Evolutionary conservation across 106 monocot species (phyloP).

Genomic region (Alisma plantagoaquatica): DNA sequence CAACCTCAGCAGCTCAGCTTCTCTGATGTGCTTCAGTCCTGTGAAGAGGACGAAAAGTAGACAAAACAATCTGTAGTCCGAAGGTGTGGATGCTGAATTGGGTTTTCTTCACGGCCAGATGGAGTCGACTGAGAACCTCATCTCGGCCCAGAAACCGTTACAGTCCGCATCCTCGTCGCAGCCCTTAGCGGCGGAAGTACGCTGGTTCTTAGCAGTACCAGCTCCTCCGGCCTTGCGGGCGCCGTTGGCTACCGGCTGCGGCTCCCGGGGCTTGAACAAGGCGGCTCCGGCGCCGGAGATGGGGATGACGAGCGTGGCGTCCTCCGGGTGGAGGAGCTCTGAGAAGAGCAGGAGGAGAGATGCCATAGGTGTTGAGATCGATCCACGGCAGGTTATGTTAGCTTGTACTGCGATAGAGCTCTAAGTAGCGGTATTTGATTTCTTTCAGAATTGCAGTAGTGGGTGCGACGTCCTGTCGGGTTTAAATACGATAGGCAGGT

Average conservation of each 20-base stretch:
- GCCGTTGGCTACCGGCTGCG: too few species aligned
- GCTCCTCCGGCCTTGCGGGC: background rate
- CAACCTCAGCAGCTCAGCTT: too few species aligned
- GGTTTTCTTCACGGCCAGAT: constrained; percentile 27
- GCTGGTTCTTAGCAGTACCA: background rate
- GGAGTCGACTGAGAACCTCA: constrained; percentile 14
- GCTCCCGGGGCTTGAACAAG: too few species aligned
- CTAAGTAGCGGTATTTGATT: too few species aligned
- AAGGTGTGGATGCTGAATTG: too few species aligned
- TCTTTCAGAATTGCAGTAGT: too few species aligned
- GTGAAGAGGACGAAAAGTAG: background rate
- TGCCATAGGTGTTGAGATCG: constrained; percentile 18
- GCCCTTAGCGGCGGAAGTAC: background rate
- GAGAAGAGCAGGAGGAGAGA: constrained; percentile 16
- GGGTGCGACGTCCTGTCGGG: too few species aligned
- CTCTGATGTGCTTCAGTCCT: background rate
- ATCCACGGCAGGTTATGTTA: too few species aligned
- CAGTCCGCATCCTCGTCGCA: background rate
- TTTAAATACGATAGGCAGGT: too few species aligned
- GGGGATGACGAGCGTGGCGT: constrained; percentile 4
- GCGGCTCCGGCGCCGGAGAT: background rate
- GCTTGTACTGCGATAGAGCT: too few species aligned
- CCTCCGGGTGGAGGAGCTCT: constrained; percentile 17
- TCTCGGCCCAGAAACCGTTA: background rate
- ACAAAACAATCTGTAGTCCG: too few species aligned